These are phyloP conservation scores for Teratosphaeria zuluensis DNA, from an alignment of 2,329 filamentous ascomycete species.

Conservation along the genomic window DNA sequence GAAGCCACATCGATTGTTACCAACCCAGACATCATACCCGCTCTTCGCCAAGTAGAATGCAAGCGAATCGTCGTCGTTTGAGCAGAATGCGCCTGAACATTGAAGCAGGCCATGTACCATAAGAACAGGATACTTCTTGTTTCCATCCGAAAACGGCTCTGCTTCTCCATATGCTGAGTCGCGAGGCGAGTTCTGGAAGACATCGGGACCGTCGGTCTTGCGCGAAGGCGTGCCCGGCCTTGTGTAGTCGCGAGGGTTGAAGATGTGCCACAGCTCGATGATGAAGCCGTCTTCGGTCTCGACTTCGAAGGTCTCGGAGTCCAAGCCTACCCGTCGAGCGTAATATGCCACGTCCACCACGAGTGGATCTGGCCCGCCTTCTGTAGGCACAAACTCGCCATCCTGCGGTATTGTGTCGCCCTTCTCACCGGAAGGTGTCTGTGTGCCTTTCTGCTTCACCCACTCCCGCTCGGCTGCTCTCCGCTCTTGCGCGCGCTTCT, in stretches of 20 bases:
- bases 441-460: constrained; percentile 39
- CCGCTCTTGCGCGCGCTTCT: constrained; percentile 47
- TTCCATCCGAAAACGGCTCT: constrained; percentile 23
- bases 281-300: constrained; percentile 93
- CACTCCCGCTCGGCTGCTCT: constrained; percentile 53
- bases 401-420: constrained; percentile 25
- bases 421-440: constrained; percentile 34
- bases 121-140: constrained; percentile 67
- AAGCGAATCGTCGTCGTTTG: constrained; percentile 79
- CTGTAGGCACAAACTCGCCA: constrained; percentile 60
- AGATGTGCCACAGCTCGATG: constrained; percentile 81
- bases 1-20: constrained; percentile 87
- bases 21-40: constrained; percentile 91
- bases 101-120: constrained; percentile 85
- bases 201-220: constrained; percentile 47
- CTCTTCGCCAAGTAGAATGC: constrained; percentile 89
- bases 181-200: constrained; percentile 39
- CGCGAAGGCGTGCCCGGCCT: constrained; percentile 40
- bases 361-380: constrained; percentile 71
- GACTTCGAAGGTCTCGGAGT: constrained; percentile 72
- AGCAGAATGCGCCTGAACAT: constrained; percentile 78
- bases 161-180: constrained; percentile 22
- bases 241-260: constrained; percentile 66
- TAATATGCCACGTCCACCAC: constrained; percentile 74
- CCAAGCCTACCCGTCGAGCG: constrained; percentile 74